Base-by-base conservation (phyloP, 2,329 filamentous ascomycete genomes). In the Colletotrichum siamense region DNA sequence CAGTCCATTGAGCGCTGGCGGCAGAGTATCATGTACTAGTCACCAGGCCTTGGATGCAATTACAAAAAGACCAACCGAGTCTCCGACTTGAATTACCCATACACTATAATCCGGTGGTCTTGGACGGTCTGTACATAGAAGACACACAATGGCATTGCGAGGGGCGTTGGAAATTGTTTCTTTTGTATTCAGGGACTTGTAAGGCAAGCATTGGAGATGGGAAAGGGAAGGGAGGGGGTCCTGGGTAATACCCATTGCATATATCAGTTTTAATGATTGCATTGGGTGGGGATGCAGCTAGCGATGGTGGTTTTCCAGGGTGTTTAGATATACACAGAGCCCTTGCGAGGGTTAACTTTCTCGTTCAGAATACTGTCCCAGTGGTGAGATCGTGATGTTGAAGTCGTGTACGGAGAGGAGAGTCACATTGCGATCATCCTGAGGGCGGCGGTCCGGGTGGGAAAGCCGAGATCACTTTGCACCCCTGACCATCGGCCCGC, bases 1-100 rank as follows among this genome's bases (percentile, higher is more conserved):
- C 77, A 77, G 39, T 69, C 65, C 13, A 49, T 79, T 5, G 77
- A 88, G 75, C 83, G 85, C 70, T 88, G 86, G 86, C 82, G 86
- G 59, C 86, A 87, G 69, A 82, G 86, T 65, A 83, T 88, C 22
- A 81, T 81, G 72, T 67, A 74, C 16, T 77, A 75, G 52, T 5
- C 16, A 15, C 9, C 5, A 12, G 13, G 16, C 26, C 12, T 0
- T 34, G 59, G 59, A n/a, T n/a, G 2, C 0, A 24, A 36, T 22
- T 7, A 24, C 34, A 22, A 24, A n/a, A 26, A 15, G 62, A 26
- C 66, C 63, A 4, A 26, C 32, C n/a, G 18, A 39, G 57, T n/a
- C 18, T 24, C 8, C 28, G 26, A 67, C 24, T 28, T 22, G 9
- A 15, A 0, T 69, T 15, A 59, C n/a, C 49, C n/a, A 34, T 57